Evolutionary conservation across 352 stramenopile species (phyloP).

Genomic region (Paralagenidium karlingii): DNA sequence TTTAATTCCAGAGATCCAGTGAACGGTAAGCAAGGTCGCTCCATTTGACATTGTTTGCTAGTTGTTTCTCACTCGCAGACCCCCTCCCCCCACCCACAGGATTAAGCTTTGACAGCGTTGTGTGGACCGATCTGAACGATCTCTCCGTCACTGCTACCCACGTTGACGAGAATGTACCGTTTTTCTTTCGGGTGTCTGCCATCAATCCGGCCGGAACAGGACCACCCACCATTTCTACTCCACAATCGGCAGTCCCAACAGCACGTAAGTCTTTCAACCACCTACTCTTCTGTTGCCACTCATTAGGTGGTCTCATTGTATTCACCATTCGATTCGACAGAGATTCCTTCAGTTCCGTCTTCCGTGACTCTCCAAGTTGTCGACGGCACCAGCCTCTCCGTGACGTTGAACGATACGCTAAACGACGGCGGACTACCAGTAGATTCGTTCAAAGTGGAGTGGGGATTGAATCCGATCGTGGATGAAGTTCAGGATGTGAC

Average conservation of each 20-base stretch:
- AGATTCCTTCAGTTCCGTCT: slow-evolving; percentile 44
- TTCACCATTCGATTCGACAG: slow-evolving; percentile 6
- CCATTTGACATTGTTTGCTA: too few species aligned
- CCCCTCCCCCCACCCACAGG: too few species aligned
- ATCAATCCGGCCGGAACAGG: slow-evolving; percentile 83
- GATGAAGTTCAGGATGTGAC: slow-evolving; percentile 71
- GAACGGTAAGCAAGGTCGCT: slow-evolving; percentile 31
- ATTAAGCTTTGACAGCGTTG: slow-evolving; percentile 73
- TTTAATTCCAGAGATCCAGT: slow-evolving; percentile 84
- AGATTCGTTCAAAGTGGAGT: slow-evolving; percentile 88
- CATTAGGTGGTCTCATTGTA: slow-evolving; percentile 1
- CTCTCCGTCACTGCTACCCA: slow-evolving; percentile 67
- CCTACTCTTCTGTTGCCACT: not conserved
- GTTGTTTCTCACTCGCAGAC: too few species aligned
- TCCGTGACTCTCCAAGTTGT: slow-evolving; percentile 71
- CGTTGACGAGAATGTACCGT: slow-evolving; percentile 90
- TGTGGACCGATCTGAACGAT: slow-evolving; percentile 83
- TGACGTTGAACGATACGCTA: slow-evolving; percentile 61
- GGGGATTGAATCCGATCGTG: slow-evolving; percentile 58
- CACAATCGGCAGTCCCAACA: slow-evolving; percentile 78
- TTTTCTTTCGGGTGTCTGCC: slow-evolving; percentile 90
- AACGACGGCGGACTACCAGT: slow-evolving; percentile 79
- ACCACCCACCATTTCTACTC: slow-evolving; percentile 41
- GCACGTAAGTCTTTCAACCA: slow-evolving; percentile 24
- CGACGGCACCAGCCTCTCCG: slow-evolving; percentile 79